Base-by-base conservation (phyloP, 148 eudicot genomes). In the Rhododendron ovatum region DNA sequence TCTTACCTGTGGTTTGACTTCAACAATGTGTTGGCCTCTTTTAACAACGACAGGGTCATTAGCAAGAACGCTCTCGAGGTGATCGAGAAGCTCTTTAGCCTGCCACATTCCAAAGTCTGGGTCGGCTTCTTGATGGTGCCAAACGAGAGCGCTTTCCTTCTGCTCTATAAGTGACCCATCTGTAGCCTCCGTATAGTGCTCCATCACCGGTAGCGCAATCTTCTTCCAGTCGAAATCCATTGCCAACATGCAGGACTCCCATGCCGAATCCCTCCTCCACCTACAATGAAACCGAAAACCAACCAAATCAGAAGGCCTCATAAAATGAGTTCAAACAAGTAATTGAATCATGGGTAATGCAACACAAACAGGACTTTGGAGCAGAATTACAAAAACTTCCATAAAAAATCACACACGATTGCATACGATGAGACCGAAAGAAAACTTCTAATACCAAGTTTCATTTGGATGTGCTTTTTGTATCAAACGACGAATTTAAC, bases 1-100 rank as follows among this genome's bases (percentile, higher is more conserved):
- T 51, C 47, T 84, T 93, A 96, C 98, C 96, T 92, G 98, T 50
- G 98, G 98, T 84, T 92, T 96, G 82, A 96, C 98, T 90, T 94
- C 98, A 45, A 96, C 98, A 67, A 93, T 94, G 67, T 92, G 92
- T 67, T 93, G 94, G 84, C 96, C 95, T 47, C 94, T 91, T 85
- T 93, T 94, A 33, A 93, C 98, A 13, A 92, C 93, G 9, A 94
- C 98, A 14, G 98, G 98, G 81, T 94, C 98, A 81, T 96, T 96
- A 15, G 98, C 96, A 74, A 96, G 95, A 77, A 96, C 98, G 82
- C 90, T 94, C 84, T 94, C 96, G 79, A 96, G 89, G 85, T 96
- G 98, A 90, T 96, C 96, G 65, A 92, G 95, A 35, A 96, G 91
- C 87, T 96, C 98, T 81, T 94, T 94, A 1, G 98, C 93, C 81